Evolutionary conservation across 2,329 filamentous ascomycete genomes (phyloP).

Genomic region (Hypoxylon sp.): DNA sequence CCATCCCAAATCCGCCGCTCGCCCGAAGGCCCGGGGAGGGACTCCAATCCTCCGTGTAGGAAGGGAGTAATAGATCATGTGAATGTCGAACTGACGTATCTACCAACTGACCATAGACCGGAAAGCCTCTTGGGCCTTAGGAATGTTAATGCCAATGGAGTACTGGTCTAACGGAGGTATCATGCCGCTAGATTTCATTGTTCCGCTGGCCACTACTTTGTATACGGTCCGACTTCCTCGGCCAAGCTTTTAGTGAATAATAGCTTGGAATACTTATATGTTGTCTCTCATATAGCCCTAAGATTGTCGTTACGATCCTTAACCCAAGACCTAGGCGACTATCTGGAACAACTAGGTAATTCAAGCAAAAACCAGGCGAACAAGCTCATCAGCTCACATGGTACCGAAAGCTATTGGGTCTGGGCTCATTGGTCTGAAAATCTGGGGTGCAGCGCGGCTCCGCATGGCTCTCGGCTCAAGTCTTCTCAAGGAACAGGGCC

Average conservation of each 20-base stretch:
- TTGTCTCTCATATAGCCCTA: conserved; percentile 3
- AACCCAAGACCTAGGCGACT: too few species aligned
- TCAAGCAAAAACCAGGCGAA: conserved; percentile 6
- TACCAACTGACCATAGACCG: neutral
- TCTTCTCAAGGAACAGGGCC: conserved; percentile 13
- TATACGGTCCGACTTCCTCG: conserved; percentile 30
- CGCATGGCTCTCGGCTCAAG: conserved; percentile 13
- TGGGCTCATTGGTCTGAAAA: conserved; percentile 13
- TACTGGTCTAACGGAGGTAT: neutral
- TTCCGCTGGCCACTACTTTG: conserved; percentile 19
- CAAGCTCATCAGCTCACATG: conserved; percentile 31
- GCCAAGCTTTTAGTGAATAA: too few species aligned
- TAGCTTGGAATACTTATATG: conserved; percentile 4
- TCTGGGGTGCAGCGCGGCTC: conserved; percentile 28
- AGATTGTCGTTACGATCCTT: conserved; percentile 16
- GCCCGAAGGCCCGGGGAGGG: conserved; percentile 19
- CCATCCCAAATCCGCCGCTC: conserved; percentile 25
- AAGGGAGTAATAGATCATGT: conserved; percentile 13
- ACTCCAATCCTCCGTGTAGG: conserved; percentile 9
- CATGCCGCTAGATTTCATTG: conserved; percentile 20
- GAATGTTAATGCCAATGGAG: conserved; percentile 8
- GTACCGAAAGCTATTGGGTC: conserved; percentile 21
- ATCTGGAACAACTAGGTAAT: too few species aligned
- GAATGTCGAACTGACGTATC: conserved; percentile 2
- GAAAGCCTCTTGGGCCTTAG: neutral